These are phyloP conservation scores for Basipetospora sp. DNA, from an alignment of 2,329 filamentous ascomycete species.

Conservation along the genomic window DNA sequence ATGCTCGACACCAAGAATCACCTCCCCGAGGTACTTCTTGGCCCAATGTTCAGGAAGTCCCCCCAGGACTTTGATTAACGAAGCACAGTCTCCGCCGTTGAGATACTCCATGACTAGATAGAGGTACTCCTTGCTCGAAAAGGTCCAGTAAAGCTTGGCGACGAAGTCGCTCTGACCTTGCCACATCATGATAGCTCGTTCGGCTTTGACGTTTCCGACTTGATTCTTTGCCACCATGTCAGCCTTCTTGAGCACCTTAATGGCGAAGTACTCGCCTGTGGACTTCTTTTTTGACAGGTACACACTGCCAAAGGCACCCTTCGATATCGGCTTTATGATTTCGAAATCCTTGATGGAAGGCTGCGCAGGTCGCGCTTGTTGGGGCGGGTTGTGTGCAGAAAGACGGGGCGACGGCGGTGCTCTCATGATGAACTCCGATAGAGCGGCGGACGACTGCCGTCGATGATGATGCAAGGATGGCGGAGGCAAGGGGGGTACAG, in stretches of 20 bases:
- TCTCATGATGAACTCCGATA: constrained; percentile 52
- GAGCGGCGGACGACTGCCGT: constrained; percentile 78
- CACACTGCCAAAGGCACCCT: constrained; percentile 93
- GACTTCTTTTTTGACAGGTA: constrained; percentile 98
- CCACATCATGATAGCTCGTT: constrained; percentile 99
- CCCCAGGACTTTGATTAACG: constrained; percentile 84
- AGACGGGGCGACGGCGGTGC: constrained; percentile 73
- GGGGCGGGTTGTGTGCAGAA: constrained; percentile 58
- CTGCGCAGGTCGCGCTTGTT: constrained; percentile 74
- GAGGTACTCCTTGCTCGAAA: constrained; percentile 96
- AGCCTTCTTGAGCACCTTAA: constrained; percentile 97
- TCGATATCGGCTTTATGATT: constrained; percentile 98
- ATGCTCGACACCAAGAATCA: constrained; percentile 92
- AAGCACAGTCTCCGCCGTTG: constrained; percentile 93
- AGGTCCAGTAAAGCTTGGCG: constrained; percentile 98
- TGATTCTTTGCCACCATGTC: constrained; percentile 99
- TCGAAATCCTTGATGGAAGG: constrained; percentile 99
- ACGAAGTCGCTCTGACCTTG: constrained; percentile 98
- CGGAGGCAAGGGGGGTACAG: constrained; percentile 37
- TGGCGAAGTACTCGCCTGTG: constrained; percentile 94
- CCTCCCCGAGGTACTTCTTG: constrained; percentile 92
- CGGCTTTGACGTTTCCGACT: constrained; percentile 96
- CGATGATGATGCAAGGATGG: constrained; percentile 49
- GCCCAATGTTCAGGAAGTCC: constrained; percentile 93
- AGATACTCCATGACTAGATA: constrained; percentile 99